Percentiles rank a stretch among this genome's conserved stretches.
These are phyloP conservation scores for Aspergillus saccharolyticus DNA, from an alignment of 495 filamentous ascomycete species.

Conservation along the genomic window DNA sequence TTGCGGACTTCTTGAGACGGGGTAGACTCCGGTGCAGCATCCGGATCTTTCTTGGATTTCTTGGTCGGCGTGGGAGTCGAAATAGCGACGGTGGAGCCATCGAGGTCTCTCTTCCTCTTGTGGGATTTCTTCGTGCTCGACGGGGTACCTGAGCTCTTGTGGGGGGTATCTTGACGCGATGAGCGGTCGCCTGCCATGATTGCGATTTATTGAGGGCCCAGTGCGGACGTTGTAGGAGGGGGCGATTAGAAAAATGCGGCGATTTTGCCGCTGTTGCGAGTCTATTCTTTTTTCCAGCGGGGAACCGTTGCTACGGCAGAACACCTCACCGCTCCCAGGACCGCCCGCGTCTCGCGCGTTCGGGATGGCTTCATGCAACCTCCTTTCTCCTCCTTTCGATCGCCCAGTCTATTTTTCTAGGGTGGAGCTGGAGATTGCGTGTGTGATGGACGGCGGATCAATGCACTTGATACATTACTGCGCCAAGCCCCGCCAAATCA, in stretches of 20 bases:
- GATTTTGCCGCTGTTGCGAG: constrained; percentile 14
- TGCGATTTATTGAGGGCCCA: constrained; percentile 4
- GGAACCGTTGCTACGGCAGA: constrained; percentile 20
- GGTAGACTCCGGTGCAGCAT: constrained; percentile 12
- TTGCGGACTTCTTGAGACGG: constrained; percentile 18
- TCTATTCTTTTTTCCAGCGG: constrained; percentile 21
- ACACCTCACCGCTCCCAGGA: constrained; percentile 11
- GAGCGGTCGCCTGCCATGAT: constrained; percentile 29
- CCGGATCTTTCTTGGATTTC: constrained; percentile 34
- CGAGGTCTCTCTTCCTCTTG: constrained; percentile 38
- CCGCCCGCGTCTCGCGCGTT: constrained; percentile 23
- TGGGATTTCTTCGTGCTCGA: constrained; percentile 25
- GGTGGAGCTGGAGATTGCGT: neutral
- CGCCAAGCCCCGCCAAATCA: constrained; percentile 1
- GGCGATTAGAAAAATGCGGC: constrained; percentile 1
- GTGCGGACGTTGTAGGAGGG: constrained; percentile 1
- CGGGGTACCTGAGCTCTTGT: constrained; percentile 18
- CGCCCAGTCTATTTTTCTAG: neutral
- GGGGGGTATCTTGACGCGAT: constrained; percentile 14
- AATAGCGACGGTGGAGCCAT: constrained; percentile 22
- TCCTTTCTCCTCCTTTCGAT: constrained; percentile 7
- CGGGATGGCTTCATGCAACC: constrained; percentile 8
- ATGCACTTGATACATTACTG: neutral
- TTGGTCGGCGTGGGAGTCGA: constrained; percentile 34
- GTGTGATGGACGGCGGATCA: constrained; percentile 8